Base-by-base conservation (phyloP, 1,284 basidiomycete genomes). In the Cutaneotrichosporon daszewskae region DNA sequence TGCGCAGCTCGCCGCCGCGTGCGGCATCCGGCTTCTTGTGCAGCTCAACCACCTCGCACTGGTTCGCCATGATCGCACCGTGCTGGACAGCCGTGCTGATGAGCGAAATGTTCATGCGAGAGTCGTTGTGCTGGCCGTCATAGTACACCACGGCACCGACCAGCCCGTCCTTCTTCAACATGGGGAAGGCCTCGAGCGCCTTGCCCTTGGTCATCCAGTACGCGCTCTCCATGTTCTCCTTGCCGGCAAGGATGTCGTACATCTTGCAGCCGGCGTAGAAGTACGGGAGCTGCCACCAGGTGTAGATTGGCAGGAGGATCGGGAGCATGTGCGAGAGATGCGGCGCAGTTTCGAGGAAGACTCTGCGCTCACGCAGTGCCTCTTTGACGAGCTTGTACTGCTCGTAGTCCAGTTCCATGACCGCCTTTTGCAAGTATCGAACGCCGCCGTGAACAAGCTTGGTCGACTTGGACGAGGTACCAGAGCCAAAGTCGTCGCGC, bases 371-470 rank as follows among this genome's bases (percentile, higher is more conserved):
- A 58, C 89, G 85, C 2, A 98, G 77, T 8, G 94, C 92, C 71
- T 97, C 94, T 25, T 78, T 78, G 20, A 97, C 94, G 59, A 97
- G 85, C 73, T 95, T 95, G 79, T 90, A 97, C 65, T 92, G 88
- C 63, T 87, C 70, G 59, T 95, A 96, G 71, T 97, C 94, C 52
- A 96, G 82, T 66, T 95, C 91, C 65, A 95, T 83, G 41, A 97
- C 79, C 2, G 94, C 94, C 68, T 96, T 97, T 64, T 96, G 92
- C 12, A 98, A 79, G 72, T 98, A 98, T 12, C 94, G 81, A 1
- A 98, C 94, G 46, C 94, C 94, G 22, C 94, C 94, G 72, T 98
- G 94, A 1, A 97, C 91, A 39, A 98, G 83, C 70, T 98, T 97
- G 10, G 94, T 97, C 9, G 87, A 90, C 69, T 98, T 98, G 22